These are phyloP conservation scores for Pseudogymnoascus sp. DNA, from an alignment of 2,329 filamentous ascomycete genomes.

Conservation along the genomic window DNA sequence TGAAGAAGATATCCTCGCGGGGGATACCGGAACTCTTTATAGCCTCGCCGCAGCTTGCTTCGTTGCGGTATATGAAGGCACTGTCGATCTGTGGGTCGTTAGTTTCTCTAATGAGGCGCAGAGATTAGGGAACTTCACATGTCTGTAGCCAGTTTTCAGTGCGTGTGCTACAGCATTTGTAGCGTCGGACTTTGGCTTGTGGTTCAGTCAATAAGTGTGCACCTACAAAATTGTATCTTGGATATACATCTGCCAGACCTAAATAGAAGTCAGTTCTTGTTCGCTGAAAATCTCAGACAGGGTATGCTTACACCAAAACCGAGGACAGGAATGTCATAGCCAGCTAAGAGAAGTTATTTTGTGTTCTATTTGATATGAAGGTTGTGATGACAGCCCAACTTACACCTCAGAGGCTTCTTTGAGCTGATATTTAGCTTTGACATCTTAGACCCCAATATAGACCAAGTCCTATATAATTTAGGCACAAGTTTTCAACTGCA, in stretches of 20 bases:
- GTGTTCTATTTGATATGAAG: background rate
- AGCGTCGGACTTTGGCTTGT: background rate
- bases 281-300: no score
- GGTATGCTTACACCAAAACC: constrained; percentile 45
- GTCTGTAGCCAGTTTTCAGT: constrained; percentile 46
- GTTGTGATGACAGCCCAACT: background rate
- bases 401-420: background rate
- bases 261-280: background rate
- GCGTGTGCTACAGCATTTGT: constrained; percentile 35
- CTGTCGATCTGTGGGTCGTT: constrained; percentile 42
- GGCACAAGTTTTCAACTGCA: no score
- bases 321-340: constrained; percentile 51
- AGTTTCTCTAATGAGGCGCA: background rate
- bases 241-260: constrained; percentile 5
- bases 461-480: background rate
- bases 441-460: background rate
- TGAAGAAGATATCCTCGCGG: constrained; percentile 52
- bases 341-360: constrained; percentile 27
- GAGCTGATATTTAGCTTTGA: background rate
- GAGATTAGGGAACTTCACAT: constrained; percentile 32
- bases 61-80: constrained; percentile 50
- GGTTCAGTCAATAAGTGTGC: background rate
- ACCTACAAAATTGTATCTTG: background rate
- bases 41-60: constrained; percentile 44
- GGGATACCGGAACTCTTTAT: constrained; percentile 43